Conservation (phyloP, 208 protist genomes). For the Trypanosoma lewisi region DNA sequence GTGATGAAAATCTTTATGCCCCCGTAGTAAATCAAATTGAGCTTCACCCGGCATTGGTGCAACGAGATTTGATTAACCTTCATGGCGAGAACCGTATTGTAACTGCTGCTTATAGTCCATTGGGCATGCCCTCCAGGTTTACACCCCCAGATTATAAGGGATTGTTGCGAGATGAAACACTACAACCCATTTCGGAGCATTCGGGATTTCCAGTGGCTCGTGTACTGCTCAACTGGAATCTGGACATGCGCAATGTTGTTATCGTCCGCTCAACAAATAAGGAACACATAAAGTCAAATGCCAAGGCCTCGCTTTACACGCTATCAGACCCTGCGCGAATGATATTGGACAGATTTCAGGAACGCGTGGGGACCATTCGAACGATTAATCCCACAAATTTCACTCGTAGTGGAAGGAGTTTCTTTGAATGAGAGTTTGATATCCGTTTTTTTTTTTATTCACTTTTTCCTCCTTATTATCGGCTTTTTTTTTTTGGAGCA, state of each 20-base stretch:
- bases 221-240: conserved; percentile 75
- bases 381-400: conserved; percentile 79
- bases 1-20: conserved; percentile 36
- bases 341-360: conserved; percentile 58
- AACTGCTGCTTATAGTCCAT: conserved; percentile 84
- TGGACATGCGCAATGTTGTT: conserved; percentile 80
- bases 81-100: conserved; percentile 62
- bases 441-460: neutral
- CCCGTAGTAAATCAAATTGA: conserved; percentile 92
- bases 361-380: conserved; percentile 40
- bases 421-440: conserved; percentile 38
- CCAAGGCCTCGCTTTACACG: conserved; percentile 73
- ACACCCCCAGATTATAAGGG: conserved; percentile 57
- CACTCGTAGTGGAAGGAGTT: conserved; percentile 43
- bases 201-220: conserved; percentile 68
- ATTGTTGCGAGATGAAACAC: conserved; percentile 38
- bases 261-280: conserved; percentile 76
- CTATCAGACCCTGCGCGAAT: conserved; percentile 54
- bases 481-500: no score
- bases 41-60: conserved; percentile 69
- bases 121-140: conserved; percentile 70
- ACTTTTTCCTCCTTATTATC: neutral
- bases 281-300: conserved; percentile 79
- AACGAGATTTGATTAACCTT: conserved; percentile 46
- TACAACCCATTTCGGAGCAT: conserved; percentile 50